Base-by-base conservation (phyloP, 768 basidiomycete species). In the Guyanaporus albipodus region DNA sequence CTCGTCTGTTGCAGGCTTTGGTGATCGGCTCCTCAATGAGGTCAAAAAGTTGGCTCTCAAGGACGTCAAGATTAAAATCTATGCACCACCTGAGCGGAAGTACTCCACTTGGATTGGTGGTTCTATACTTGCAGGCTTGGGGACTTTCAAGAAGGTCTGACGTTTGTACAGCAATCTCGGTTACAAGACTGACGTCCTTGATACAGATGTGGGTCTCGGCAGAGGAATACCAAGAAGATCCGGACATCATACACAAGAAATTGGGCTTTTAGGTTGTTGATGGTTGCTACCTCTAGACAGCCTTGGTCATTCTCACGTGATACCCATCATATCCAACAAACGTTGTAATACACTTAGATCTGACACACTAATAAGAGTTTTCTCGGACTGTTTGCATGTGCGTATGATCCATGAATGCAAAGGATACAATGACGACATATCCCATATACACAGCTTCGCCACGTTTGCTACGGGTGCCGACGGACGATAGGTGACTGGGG, bases 161-260 rank as follows among this genome's bases (percentile, higher is more conserved):
- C 21, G 4, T 22, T 41, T 31, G 41, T 29, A 21, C 34, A 14
- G 27, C 14, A 8, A 10, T 29, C 35, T 48, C 29, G 41, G 37
- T 26, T 21, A 35, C 32, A 10, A 2, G 9, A 18, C 36, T 61
- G 45, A 56, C 29, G 15, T 35, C 54, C 40, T 24, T 56, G 42
- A 39, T 24, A 44, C 47, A 96, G 92, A 98, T 99, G 95, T 99
- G 96, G 95, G 91, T 99, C 41, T 94, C 92, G 37, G 93, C 94
- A 31, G 95, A 99, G 69, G 96, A 98, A 70, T 98, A 97, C 64
- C 92, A 96, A 69, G 95, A 99, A 68, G 95, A 98, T 70, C 94
- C 95, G 44, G 94, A 98, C 61, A 89, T 97, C 60, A 98, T 97
- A 61, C 94, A 96, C 70, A 94, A 91, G 70, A 95, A 95, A 70